phyloP scores from a whole-genome alignment of 148 eudicot genomes.

The Pharnaceum exiguum region DNA sequence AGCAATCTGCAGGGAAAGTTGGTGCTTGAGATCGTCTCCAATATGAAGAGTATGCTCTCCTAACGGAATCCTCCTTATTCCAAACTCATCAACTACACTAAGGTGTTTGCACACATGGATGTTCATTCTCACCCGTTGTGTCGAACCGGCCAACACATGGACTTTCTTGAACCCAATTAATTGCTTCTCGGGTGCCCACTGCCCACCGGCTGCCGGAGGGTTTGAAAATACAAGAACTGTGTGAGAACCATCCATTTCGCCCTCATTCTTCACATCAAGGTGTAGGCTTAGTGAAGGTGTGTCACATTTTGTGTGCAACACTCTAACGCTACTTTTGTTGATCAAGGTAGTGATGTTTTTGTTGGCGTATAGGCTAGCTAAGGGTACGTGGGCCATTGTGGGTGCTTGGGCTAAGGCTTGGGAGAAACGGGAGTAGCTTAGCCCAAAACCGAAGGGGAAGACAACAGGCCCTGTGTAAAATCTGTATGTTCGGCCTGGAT shows the following conservation, averaged over 20 bases:
- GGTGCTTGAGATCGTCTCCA: constrained; percentile 76
- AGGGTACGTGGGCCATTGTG: constrained; percentile 27
- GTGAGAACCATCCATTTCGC: constrained; percentile 59
- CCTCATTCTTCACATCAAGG: constrained; percentile 58
- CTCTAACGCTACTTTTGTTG: constrained; percentile 36
- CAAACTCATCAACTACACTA: constrained; percentile 54
- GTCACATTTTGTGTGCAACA: constrained; percentile 53
- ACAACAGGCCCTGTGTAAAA: constrained; percentile 51
- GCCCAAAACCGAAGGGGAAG: constrained; percentile 59
- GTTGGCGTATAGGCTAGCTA: constrained; percentile 21
- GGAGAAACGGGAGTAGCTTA: constrained; percentile 58
- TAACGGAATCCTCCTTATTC: constrained; percentile 61
- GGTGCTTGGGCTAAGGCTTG: constrained; percentile 51
- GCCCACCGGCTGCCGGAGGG: constrained; percentile 42
- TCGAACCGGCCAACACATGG: constrained; percentile 49
- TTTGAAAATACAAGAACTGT: constrained; percentile 55
- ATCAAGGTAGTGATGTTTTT: constrained; percentile 33
- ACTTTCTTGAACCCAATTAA: constrained; percentile 67
- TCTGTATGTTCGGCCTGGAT: constrained; percentile 61
- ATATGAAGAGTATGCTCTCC: constrained; percentile 70
- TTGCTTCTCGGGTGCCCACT: constrained; percentile 34
- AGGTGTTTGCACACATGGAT: constrained; percentile 57
- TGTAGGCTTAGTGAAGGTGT: constrained; percentile 31
- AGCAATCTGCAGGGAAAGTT: constrained; percentile 35
- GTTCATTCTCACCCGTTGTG: constrained; percentile 35